phyloP scores from a whole-genome alignment of 2,329 filamentous ascomycete species.

The Exophiala dermatitidis region DNA sequence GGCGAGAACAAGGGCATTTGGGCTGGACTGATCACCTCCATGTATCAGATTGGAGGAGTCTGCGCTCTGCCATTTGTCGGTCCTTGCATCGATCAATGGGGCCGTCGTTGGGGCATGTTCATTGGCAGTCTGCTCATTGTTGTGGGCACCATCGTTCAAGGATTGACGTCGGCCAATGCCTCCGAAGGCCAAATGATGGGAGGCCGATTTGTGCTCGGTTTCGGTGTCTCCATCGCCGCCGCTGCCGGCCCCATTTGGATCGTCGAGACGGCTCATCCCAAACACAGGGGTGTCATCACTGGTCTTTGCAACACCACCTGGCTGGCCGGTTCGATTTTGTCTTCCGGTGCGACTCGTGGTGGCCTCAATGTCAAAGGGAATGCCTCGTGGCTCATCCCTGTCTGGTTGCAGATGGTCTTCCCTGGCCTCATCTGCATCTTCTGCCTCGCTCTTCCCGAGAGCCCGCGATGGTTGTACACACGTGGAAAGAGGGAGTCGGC shows the following conservation, averaged over 20 bases:
- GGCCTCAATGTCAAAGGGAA: slow-evolving; percentile 28
- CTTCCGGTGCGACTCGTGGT: slow-evolving; percentile 50
- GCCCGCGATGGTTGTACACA: slow-evolving; percentile 55
- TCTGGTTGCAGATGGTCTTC: slow-evolving; percentile 46
- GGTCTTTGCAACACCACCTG: slow-evolving; percentile 51
- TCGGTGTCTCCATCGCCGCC: slow-evolving; percentile 54
- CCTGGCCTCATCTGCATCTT: slow-evolving; percentile 43
- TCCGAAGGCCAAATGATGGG: slow-evolving; percentile 48
- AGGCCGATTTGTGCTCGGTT: slow-evolving; percentile 49
- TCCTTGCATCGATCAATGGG: slow-evolving; percentile 42
- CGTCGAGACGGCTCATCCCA: slow-evolving; percentile 57
- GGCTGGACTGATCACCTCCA: slow-evolving; percentile 40
- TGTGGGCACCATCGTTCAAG: slow-evolving; percentile 46
- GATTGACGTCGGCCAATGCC: slow-evolving; percentile 36
- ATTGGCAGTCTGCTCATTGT: slow-evolving; percentile 49
- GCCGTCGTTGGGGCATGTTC: slow-evolving; percentile 51
- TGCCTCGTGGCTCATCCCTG: slow-evolving; percentile 53
- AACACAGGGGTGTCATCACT: slow-evolving; percentile 54
- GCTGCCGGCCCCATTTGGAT: slow-evolving; percentile 58
- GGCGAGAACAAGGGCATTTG: slow-evolving; percentile 38
- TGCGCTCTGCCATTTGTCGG: slow-evolving; percentile 43
- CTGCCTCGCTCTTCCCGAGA: slow-evolving; percentile 54
- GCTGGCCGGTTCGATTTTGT: slow-evolving; percentile 48
- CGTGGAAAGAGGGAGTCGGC: slow-evolving; percentile 54
- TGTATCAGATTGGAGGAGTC: slow-evolving; percentile 45